phyloP scores from a whole-genome alignment of 1,284 basidiomycete species.

The Chalciporus sp. region DNA sequence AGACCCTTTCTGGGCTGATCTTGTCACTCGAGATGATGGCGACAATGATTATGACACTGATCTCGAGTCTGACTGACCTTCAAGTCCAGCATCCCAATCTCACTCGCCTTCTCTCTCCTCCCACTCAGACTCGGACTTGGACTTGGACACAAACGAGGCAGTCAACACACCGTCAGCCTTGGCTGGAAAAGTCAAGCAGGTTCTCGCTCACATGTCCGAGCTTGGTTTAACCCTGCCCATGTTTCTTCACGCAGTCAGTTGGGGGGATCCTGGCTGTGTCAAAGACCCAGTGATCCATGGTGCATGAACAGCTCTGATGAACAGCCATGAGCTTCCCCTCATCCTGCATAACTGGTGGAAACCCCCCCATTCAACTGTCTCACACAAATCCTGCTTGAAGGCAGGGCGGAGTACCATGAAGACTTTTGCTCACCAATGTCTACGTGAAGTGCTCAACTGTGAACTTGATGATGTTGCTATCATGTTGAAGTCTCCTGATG shows the following conservation, averaged over 20 bases:
- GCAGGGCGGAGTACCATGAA: conserved; percentile 22
- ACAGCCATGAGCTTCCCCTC: conserved; percentile 26
- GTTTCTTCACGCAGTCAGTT: conserved; percentile 38
- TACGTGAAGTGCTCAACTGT: conserved; percentile 8
- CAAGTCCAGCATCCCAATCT: too few relatives aligned
- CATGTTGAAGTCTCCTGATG: conserved; percentile 14
- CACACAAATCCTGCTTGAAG: conserved; percentile 13
- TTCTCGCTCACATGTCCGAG: not conserved
- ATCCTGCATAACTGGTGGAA: conserved; percentile 34
- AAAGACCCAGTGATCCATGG: conserved; percentile 20
- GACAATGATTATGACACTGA: too few relatives aligned
- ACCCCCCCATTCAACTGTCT: conserved; percentile 21
- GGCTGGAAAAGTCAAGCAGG: not conserved
- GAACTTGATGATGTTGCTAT: conserved; percentile 19
- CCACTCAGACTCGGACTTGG: too few relatives aligned
- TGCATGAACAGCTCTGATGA: conserved; percentile 29
- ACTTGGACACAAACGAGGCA: too few relatives aligned
- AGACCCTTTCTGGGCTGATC: too few relatives aligned
- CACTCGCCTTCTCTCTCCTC: too few relatives aligned
- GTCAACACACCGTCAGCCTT: too few relatives aligned
- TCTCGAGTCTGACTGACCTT: too few relatives aligned
- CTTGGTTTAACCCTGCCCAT: not conserved
- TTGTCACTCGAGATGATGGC: too few relatives aligned
- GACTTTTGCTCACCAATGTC: conserved; percentile 18
- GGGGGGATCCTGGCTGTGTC: conserved; percentile 30